Evolutionary conservation across 1,284 basidiomycete genomes (phyloP).

Genomic region (Melampsora americana): DNA sequence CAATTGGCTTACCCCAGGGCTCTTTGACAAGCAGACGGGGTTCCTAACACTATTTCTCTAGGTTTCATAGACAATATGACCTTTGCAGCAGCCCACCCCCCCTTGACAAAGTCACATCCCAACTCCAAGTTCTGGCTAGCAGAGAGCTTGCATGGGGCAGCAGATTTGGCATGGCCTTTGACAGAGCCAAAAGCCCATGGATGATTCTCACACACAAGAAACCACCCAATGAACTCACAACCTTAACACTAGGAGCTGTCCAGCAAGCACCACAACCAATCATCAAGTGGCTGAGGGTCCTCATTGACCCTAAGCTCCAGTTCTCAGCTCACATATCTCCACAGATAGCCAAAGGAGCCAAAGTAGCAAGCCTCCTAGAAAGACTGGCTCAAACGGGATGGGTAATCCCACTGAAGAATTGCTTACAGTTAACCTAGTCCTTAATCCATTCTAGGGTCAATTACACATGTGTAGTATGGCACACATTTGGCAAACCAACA

Average conservation of each 20-base stretch:
- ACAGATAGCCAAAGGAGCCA: background rate
- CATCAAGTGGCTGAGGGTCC: background rate
- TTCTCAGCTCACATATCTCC: background rate
- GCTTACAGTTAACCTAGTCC: background rate
- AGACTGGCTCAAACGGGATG: background rate
- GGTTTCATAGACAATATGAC: constrained; percentile 24
- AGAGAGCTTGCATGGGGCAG: background rate
- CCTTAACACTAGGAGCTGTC: background rate
- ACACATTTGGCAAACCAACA: background rate
- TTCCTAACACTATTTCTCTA: background rate
- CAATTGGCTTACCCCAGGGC: constrained; percentile 11
- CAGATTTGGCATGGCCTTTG: constrained; percentile 7
- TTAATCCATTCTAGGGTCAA: background rate
- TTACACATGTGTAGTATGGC: background rate
- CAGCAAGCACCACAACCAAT: background rate
- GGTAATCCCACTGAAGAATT: background rate
- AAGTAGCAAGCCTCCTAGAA: background rate
- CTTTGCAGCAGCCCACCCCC: background rate
- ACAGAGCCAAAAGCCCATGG: background rate
- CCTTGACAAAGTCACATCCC: background rate
- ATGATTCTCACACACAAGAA: background rate
- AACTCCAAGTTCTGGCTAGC: background rate
- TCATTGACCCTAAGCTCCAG: background rate
- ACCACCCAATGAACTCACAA: background rate
- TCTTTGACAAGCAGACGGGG: background rate